Evolutionary conservation across 1,284 basidiomycete species (phyloP), one percentile per base, ranked within the genome.

Genomic region (Ustilago shanxiensis): DNA sequence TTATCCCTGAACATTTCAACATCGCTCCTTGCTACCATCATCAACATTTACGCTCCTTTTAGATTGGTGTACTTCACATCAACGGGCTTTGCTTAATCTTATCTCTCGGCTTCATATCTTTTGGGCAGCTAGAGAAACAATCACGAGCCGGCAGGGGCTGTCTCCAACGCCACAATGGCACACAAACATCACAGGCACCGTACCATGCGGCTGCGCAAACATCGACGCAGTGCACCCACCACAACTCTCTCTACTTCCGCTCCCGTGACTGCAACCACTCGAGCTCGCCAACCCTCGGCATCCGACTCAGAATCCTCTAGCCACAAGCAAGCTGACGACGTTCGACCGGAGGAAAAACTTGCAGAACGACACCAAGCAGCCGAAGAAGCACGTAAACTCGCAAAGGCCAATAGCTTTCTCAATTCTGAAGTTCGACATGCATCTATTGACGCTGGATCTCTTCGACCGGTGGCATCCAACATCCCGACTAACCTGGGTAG

Each of bases 151-250:
- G 9, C 6, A 11, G 5, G n/a, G 47, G 22, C 47, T 49, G 47
- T 26, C 7, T 26, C 24, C 11, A 26, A n/a, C 26, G 26, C 47
- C 22, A 49, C 47, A 14, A 72, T 72, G 69, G 29, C 56, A 45
- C 56, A 72, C 31, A 54, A 29, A 60, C 61, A 71, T 31, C 57
- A 54, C 54, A 59, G 69, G 5, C 69, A 72, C 29, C 59, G 69
- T 6, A 61, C 63, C 11, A 60, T 72, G 70, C 70, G 70, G 3
- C 29, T 72, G 65, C 70, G 70, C 28, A 72, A 66, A 53, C 65
- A 72, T 56, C 60, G 58, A 14, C 62, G 37, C 29, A 45, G 44
- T 6, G 47, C 54, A 4, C 18, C 45, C 2, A 13, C 50, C 29
- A 52, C 31, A 11, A n/a, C 55, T 31, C 41, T 22, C 2, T 3